phyloP scores from a whole-genome alignment of 2,329 filamentous ascomycete genomes.

The Beauveria rudraprayagi region DNA sequence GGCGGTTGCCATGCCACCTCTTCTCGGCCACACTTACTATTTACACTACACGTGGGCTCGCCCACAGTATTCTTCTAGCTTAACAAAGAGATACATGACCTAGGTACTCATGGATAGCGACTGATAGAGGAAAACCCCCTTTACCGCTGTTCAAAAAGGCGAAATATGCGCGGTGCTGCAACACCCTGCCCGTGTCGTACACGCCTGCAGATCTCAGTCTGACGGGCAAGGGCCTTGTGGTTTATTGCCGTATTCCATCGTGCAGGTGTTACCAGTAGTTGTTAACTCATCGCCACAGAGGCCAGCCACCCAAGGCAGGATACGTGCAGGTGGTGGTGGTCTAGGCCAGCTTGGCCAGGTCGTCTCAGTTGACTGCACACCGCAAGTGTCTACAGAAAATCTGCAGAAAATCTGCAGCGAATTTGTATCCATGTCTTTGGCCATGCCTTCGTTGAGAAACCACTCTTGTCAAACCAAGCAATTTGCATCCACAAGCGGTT shows the following conservation, averaged over 20 bases:
- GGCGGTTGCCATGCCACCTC: neutral
- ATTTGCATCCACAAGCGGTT: neutral
- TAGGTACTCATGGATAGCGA: too few species aligned
- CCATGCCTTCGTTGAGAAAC: too few species aligned
- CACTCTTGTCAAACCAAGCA: too few species aligned
- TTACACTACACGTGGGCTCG: neutral
- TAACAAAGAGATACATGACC: neutral
- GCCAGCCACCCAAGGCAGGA: too few species aligned
- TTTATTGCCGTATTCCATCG: neutral
- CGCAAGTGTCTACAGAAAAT: neutral
- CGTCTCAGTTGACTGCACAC: neutral
- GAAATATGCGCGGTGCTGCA: neutral
- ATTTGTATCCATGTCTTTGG: too few species aligned
- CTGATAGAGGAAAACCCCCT: neutral
- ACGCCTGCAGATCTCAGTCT: neutral
- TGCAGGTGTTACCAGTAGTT: neutral
- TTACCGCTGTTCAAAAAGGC: neutral
- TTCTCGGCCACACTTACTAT: too few species aligned
- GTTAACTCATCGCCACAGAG: neutral
- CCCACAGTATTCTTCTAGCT: neutral
- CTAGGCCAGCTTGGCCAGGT: neutral
- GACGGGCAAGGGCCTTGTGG: neutral
- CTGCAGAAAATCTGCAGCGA: neutral
- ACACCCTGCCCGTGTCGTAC: neutral
- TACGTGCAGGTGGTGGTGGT: neutral